Base-by-base conservation (phyloP, 148 eudicot species). In the Agrostemma githago region DNA sequence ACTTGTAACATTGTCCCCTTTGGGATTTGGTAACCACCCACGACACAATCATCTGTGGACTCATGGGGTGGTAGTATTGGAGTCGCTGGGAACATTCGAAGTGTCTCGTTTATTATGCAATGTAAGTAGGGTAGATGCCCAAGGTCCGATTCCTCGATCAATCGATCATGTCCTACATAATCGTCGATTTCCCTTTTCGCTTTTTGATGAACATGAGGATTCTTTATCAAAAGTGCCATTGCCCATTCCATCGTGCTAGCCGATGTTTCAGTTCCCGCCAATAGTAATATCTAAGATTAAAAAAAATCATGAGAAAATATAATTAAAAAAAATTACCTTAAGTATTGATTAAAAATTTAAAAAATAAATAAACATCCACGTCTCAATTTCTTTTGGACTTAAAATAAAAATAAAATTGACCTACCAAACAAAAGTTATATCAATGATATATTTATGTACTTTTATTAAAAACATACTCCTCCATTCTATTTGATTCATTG, bases 21-120 rank as follows among this genome's bases (percentile, higher is more conserved):
- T 6, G 81, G 81, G 17, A 78, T 70, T 4, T 66, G 34, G 17
- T 78, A 78, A 0, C 81, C 81, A 26, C 77, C 77, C 16, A 78
- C 77, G n/a, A 68, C 39, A 59, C 77, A 57, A 19, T 73, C 81
- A 2, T 53, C 62, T 1, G 81, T 66, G 4, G 77, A 72, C n/a
- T 73, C 81, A n/a, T 74, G 81, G 0, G 81, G 81, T 14, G 54
- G 51, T 43, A 78, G 39, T 8, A 78, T 1, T 3, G 81, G 81
- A 1, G 69, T 71, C 3, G 21, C 72, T 0, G 81, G 81, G 40
- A 42, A 72, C 60, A 78, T 78, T 5, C 76, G 65, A 38, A 72
- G 76, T 65, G 76, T 73, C 68, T 72, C 76, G 68, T 66, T 78
- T 48, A 78, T 73, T 26, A 78, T 14, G 42, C 76, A 71, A 39